Base-by-base conservation (phyloP, 305 asterid genomes). In the Solanum hybrid region DNA sequence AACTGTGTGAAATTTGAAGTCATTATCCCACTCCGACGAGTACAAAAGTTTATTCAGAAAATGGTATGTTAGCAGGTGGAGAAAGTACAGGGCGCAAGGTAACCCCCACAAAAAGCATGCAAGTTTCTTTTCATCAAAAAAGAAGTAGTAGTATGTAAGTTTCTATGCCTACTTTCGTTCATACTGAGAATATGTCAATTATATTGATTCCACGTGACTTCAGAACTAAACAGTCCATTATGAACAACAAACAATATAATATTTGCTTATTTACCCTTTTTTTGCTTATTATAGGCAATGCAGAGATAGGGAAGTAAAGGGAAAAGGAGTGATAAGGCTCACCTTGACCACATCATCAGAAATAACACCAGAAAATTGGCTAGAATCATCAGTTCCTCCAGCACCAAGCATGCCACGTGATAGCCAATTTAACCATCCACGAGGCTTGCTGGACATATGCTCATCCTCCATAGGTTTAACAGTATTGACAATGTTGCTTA, bases 381-480 rank as follows among this genome's bases (percentile, higher is more conserved):
- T 92, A 83, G 98, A 95, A 91, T 95, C 98, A 91, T 95, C 96
- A 86, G 99, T 96, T 89, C 99, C 99, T 33, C 98, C 98, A 88
- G 99, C 99, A 91, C 99, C 99, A 91, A 97, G 98, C 98, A 97
- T 94, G 89, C 99, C 99, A 90, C 96, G 96, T 61, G 99, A 97
- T 89, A 97, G 93, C 99, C 99, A 97, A 92, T 97, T 96, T 92
- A 97, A 93, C 99, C 99, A 97, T 91, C 99, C 99, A 73, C 98
- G 98, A 79, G 98, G 95, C 94, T 95, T 97, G 94, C 92, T 92
- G 87, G 95, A 91, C 88, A 94, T 91, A 79, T 91, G 97, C 82
- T 93, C 97, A 91, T 95, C 98, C 78, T 95, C 99, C 89, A 91
- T 90, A 78, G 94, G 89, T 93, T 91, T 92, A 89, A 94, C 97